Conservation (phyloP, 1,284 basidiomycete species). For the Porphyrellus sp. region DNA sequence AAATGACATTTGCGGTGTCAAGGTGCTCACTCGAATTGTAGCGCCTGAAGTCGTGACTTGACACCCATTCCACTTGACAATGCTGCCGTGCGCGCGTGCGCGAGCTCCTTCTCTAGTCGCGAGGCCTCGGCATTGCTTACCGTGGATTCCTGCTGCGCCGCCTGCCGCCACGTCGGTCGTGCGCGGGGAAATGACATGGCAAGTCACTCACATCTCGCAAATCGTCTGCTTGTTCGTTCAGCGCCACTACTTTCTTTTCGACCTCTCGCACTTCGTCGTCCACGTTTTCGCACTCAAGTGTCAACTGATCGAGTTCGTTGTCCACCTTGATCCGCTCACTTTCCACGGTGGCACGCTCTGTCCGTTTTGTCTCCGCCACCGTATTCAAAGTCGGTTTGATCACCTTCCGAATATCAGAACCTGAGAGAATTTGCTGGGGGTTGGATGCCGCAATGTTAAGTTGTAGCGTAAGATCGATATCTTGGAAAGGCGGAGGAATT, state of each 20-base stretch:
- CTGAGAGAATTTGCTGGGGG: constrained; percentile 59
- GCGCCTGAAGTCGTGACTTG: constrained; percentile 67
- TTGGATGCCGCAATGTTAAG: constrained; percentile 72
- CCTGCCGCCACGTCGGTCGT: constrained; percentile 40
- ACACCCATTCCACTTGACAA: constrained; percentile 73
- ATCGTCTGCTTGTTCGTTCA: constrained; percentile 76
- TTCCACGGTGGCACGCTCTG: constrained; percentile 64
- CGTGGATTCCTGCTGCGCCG: constrained; percentile 68
- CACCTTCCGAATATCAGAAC: constrained; percentile 61
- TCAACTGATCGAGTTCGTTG: constrained; percentile 73
- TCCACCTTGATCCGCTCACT: constrained; percentile 74
- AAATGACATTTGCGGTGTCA: constrained; percentile 1
- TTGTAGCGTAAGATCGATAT: constrained; percentile 70
- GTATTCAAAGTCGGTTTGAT: constrained; percentile 70
- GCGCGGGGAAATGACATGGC: background rate
- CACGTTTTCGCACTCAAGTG: constrained; percentile 72
- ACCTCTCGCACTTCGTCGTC: constrained; percentile 68
- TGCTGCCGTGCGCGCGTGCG: constrained; percentile 69
- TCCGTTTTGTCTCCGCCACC: constrained; percentile 66
- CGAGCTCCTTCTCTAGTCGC: constrained; percentile 64
- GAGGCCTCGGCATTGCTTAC: constrained; percentile 60
- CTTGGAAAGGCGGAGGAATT: constrained; percentile 61
- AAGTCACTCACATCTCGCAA: constrained; percentile 61
- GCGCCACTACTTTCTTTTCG: constrained; percentile 62
- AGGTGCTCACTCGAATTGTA: constrained; percentile 54